These are phyloP conservation scores for Waitea zeae DNA, from an alignment of 1,284 basidiomycete species.

Conservation along the genomic window DNA sequence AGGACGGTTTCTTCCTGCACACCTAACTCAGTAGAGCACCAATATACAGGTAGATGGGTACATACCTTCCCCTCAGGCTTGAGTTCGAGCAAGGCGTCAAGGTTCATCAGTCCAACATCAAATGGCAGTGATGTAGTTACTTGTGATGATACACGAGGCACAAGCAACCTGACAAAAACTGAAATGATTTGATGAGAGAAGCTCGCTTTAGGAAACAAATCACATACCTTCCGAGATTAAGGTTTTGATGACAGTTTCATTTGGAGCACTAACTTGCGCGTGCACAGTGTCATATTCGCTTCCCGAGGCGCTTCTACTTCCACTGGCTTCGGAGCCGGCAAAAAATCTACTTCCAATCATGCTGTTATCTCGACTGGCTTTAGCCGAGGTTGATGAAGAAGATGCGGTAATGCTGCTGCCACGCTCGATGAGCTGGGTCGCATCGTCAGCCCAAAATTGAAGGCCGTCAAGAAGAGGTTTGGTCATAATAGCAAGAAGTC, in stretches of 20 bases:
- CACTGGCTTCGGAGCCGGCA: conserved; percentile 17
- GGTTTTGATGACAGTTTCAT: conserved; percentile 34
- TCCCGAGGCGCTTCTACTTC: conserved; percentile 11
- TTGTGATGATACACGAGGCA: conserved; percentile 21
- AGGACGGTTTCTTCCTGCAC: conserved; percentile 54
- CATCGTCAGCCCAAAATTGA: conserved; percentile 77
- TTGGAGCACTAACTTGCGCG: conserved; percentile 7
- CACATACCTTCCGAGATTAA: conserved; percentile 37
- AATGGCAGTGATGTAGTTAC: conserved; percentile 23
- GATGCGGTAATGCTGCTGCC: conserved; percentile 9
- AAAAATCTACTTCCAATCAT: conserved; percentile 3
- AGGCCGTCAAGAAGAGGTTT: conserved; percentile 57
- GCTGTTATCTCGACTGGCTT: conserved; percentile 14
- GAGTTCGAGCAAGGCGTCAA: conserved; percentile 48
- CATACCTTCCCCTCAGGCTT: conserved; percentile 52
- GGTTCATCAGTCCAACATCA: conserved; percentile 40
- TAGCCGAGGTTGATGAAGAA: conserved; percentile 46
- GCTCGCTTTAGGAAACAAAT: neutral
- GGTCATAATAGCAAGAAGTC: conserved; percentile 40
- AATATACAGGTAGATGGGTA: conserved; percentile 1
- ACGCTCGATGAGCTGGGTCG: conserved; percentile 49
- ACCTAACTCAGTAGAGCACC: neutral
- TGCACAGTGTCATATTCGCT: no score
- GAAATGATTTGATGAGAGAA: conserved; percentile 3
- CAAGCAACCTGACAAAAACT: conserved; percentile 26